These are phyloP conservation scores for Borovskyia barvae DNA, from an alignment of 208 protist species.

Conservation along the genomic window DNA sequence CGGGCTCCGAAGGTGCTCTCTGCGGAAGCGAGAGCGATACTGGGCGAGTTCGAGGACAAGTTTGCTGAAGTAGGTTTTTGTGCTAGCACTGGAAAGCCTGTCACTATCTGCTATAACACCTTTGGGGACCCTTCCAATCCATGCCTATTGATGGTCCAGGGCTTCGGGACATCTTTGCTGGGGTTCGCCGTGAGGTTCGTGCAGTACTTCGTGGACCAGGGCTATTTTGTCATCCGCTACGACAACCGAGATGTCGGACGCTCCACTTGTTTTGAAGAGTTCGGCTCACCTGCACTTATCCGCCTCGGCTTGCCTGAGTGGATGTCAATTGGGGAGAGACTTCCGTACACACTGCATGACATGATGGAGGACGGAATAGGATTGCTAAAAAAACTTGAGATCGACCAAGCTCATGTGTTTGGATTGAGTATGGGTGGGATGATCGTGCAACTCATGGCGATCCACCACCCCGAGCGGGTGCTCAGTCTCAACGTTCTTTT, in stretches of 20 bases:
- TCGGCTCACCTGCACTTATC: conserved; percentile 27
- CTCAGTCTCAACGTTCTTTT: conserved; percentile 57
- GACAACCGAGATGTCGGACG: conserved; percentile 77
- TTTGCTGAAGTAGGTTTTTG: conserved; percentile 60
- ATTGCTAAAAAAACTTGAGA: conserved; percentile 48
- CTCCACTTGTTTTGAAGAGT: conserved; percentile 58
- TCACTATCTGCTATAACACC: conserved; percentile 76
- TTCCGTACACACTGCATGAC: conserved; percentile 65
- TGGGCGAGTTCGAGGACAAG: conserved; percentile 42
- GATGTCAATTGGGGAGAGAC: conserved; percentile 37
- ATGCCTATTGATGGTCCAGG: conserved; percentile 67
- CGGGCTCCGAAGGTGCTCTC: conserved; percentile 3
- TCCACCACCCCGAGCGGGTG: conserved; percentile 52
- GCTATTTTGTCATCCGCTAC: conserved; percentile 77
- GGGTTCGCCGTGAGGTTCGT: conserved; percentile 37
- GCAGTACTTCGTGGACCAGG: conserved; percentile 34
- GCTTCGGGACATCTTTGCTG: conserved; percentile 35
- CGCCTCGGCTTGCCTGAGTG: conserved; percentile 47
- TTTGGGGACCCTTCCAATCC: conserved; percentile 63
- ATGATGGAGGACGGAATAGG: conserved; percentile 67
- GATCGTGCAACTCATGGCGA: conserved; percentile 74
- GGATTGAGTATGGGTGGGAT: conserved; percentile 80
- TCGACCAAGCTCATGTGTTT: conserved; percentile 64
- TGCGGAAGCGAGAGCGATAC: conserved; percentile 1
- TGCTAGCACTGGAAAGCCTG: conserved; percentile 44